Evolutionary conservation across 345 rosid species (phyloP), one percentile per base, ranked within the genome.

Genomic region (Microcos paniculata): DNA sequence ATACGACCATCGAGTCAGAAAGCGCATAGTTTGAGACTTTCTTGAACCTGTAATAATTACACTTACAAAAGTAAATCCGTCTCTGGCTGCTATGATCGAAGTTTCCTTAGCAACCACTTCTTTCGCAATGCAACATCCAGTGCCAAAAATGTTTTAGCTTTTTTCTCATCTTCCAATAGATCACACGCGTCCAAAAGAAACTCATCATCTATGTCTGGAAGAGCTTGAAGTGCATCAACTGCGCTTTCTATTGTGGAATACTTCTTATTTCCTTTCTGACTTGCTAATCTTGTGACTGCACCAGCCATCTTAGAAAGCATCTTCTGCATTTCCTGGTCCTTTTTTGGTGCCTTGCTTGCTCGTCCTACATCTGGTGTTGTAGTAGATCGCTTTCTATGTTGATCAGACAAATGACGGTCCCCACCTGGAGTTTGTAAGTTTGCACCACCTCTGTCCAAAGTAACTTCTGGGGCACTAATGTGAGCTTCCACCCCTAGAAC

Each of bases 101-200:
- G 96, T 84, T 94, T 94, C 68, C 96, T 87, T 24, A 88, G 79
- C 51, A 94, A 62, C 98, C 97, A 92, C 80, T 87, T 92, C 85
- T 82, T 92, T 48, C 93, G 84, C 72, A 94, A 64, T 0, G 88
- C 24, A 38, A 78, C 65, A 33, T 89, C 88, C 65, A 94, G 82
- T 16, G 97, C 97, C 86, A 94, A 73, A 72, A 92, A 92, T 2
- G 87, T 89, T 85, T 88, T 94, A 15, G 94, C 93, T 84, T 89
- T 94, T 46, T 76, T 90, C 71, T 92, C 93, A 21, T 94, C 96
- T 88, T 92, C 96, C 71, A 92, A 68, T 38, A 92, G 90, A 83
- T 94, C 96, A 79, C 93, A 90, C 52, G 92, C 98, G 84, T 92
- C 97, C 70, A 90, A 71, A 83, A 89, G 59, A 51, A 94, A 87